These are phyloP conservation scores for Pleurotus pulmonarius DNA, from an alignment of 768 basidiomycete species.

Conservation along the genomic window DNA sequence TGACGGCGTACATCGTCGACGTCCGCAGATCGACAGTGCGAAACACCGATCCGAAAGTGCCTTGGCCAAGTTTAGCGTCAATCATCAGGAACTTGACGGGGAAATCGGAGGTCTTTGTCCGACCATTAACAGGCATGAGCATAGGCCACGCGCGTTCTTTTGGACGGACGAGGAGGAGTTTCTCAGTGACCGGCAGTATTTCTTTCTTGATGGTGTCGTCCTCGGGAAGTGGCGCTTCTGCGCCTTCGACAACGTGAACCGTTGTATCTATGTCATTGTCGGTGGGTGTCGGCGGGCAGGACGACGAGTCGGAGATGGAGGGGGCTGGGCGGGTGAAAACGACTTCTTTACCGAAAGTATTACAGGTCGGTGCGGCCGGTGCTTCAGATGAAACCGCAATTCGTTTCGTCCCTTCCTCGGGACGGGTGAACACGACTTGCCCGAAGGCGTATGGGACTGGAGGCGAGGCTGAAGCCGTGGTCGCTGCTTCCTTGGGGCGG, in stretches of 20 bases:
- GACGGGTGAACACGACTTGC: too few species aligned
- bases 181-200: not conserved
- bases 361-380: too few species aligned
- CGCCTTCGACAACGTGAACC: not conserved
- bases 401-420: too few species aligned
- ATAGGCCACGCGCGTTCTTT: not conserved
- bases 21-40: not conserved
- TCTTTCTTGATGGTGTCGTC: not conserved
- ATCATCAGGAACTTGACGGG: not conserved
- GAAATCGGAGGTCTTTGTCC: not conserved
- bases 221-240: not conserved
- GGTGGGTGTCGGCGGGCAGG: too few species aligned
- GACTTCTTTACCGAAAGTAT: too few species aligned
- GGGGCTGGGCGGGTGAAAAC: too few species aligned
- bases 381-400: too few species aligned
- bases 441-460: too few species aligned
- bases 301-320: too few species aligned
- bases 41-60: not conserved
- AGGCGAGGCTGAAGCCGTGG: too few species aligned
- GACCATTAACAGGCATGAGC: not conserved
- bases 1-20: not conserved
- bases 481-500: too few species aligned
- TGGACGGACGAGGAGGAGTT: not conserved
- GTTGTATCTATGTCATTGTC: too few species aligned
- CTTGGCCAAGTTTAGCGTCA: not conserved